phyloP scores from a whole-genome alignment of 108 stramenopile genomes.

The Heterococcus sp. region DNA sequence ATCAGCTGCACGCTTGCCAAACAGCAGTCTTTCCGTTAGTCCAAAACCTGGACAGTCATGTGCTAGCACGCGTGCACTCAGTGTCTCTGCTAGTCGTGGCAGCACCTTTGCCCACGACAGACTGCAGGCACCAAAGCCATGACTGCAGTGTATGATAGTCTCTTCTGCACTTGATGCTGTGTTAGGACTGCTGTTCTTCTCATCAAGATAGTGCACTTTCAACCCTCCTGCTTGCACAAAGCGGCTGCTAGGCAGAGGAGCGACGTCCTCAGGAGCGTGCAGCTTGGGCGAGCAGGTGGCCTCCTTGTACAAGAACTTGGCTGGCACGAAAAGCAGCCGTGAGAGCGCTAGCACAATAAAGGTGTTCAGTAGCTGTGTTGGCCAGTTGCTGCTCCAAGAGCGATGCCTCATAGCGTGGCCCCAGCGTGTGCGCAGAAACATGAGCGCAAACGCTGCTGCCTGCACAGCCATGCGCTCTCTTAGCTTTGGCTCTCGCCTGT shows the following conservation, averaged over 20 bases:
- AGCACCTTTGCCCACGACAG: constrained; percentile 25
- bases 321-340: background rate
- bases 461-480: background rate
- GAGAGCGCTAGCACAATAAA: background rate
- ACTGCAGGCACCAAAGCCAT: constrained; percentile 41
- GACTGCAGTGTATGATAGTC: constrained; percentile 30
- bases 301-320: background rate
- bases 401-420: background rate
- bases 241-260: background rate
- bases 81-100: background rate
- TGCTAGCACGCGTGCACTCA: constrained; percentile 6
- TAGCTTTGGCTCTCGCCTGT: background rate
- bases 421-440: background rate
- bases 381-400: background rate
- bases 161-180: too few species aligned
- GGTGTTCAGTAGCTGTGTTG: background rate
- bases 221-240: background rate
- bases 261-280: background rate
- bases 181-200: background rate
- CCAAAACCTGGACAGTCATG: constrained; percentile 44
- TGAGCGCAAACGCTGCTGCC: background rate
- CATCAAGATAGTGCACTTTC: background rate
- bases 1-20: background rate
- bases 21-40: constrained; percentile 6
- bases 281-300: background rate